Evolutionary conservation across 441 rosid species (phyloP).

Genomic region (Mallotus japonicus): DNA sequence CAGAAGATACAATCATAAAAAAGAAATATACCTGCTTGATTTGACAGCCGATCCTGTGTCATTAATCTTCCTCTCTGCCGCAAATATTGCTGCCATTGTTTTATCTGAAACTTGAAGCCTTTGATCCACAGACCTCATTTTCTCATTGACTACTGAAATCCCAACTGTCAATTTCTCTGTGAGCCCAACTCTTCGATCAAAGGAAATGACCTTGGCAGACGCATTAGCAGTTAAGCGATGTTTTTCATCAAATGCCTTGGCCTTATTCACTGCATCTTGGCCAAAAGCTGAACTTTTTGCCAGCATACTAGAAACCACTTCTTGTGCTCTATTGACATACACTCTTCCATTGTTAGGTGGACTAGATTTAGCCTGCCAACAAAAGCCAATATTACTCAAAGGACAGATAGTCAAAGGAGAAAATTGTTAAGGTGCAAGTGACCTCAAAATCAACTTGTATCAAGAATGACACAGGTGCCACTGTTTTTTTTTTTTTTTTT

Average conservation of each 20-base stretch:
- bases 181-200: constrained; percentile 79
- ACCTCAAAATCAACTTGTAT: background rate
- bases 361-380: constrained; percentile 45
- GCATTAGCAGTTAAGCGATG: constrained; percentile 84
- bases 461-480: background rate
- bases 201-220: constrained; percentile 77
- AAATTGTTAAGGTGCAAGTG: constrained; percentile 12
- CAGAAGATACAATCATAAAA: constrained; percentile 7
- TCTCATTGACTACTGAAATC: constrained; percentile 88
- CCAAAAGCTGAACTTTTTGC: constrained; percentile 87
- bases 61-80: constrained; percentile 88
- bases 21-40: constrained; percentile 69
- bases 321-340: constrained; percentile 83
- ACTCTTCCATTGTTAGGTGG: constrained; percentile 56
- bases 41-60: constrained; percentile 96
- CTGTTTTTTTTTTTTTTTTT: background rate
- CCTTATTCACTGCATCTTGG: constrained; percentile 93
- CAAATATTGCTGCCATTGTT: constrained; percentile 98
- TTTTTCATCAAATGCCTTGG: constrained; percentile 89
- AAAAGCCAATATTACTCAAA: constrained; percentile 8
- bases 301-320: constrained; percentile 69
- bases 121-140: constrained; percentile 94
- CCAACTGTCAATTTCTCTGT: constrained; percentile 85
- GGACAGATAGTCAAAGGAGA: background rate
- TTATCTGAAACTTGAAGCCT: constrained; percentile 91